Base-by-base conservation (phyloP, 2,329 filamentous ascomycete species). In the Raffaelea albimanens region DNA sequence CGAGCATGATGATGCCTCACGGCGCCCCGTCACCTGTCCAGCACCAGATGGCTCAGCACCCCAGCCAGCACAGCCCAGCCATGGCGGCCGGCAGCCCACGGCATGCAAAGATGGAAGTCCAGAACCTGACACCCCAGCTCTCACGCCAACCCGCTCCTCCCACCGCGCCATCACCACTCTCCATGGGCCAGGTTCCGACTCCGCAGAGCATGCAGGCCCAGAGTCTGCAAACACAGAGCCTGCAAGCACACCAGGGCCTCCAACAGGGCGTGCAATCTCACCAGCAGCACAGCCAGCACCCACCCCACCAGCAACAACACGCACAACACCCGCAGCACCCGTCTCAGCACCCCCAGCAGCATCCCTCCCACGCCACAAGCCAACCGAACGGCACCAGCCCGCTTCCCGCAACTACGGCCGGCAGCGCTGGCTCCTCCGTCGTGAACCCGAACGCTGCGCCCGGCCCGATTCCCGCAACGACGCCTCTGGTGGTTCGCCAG, bases 381-480 rank as follows among this genome's bases (percentile, higher is more conserved):
- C 53, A 52, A 25, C 31, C 31, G 4, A 55, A 54, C 44, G 53
- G 52, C 14, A 22, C 46, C 13, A 53, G 53, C 39, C 50, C 52
- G 3, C 39, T 53, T 16, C 40, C 50, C 3, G 39, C 46, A 2
- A 49, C 47, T 2, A 47, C 47, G 33, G 10, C 49, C 1, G 47
- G 52, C 31, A 50, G 47, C 19, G 72, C 46, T 2, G 48, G 46
- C 2, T 47, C 45, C 4, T 54, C 53, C 2, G 49, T 52, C 13
- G 50, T 88, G 29, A 95, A 93, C 62, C 83, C 89, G 11, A 95
- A 90, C 59, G 89, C 91, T 33, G 93, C 93, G 1, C 93, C 93
- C 7, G 93, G 93, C 2, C 93, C 93, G 0, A 98, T 98, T 58
- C 93, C 93, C 13, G 93, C 93, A 1, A 98, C 93, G 3, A 97